Base-by-base conservation (phyloP, 257 asterid genomes). In the Asclepias syriaca region DNA sequence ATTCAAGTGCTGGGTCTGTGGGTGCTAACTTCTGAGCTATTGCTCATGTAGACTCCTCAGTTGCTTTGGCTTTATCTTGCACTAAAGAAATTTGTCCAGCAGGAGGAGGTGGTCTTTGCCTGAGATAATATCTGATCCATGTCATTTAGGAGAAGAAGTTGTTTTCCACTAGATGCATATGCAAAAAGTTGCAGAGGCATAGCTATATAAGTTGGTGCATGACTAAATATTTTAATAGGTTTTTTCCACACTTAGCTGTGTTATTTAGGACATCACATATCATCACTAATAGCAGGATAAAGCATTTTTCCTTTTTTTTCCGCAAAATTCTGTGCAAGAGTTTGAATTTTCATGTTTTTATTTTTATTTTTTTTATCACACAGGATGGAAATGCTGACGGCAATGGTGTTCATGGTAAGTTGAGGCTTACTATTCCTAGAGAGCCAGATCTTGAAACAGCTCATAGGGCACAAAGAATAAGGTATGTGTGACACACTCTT, bases 381-480 rank as follows among this genome's bases (percentile, higher is more conserved):
- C 85, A 93, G 98, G 96, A 84, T 81, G 93, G 75, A 54, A 70
- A 73, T 19, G 77, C 49, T n/a, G 85, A 80, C 64, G 83, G 84
- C 57, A 84, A 71, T 79, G 37, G 66, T 53, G 51, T 63, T 72
- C 78, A 71, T 56, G 73, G 82, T 43, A 90, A 85, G 78, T 76
- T 83, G 67, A 84, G 92, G 81, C 81, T 87, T 77, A 93, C 97
- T 50, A 77, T 93, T 79, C 96, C 98, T 70, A 85, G 83, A 74
- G 94, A 87, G 71, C 98, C 95, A 16, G 91, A 83, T 72, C 91
- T 93, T 80, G 92, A 82, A 85, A 93, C 98, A 50, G 86, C 96
- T 45, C 82, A 77, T 34, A 90, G 96, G 83, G 96, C 98, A 55
- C 90, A 84, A 67, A 85, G 93, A 65, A 77, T 78, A 69, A 88